phyloP scores from a whole-genome alignment of 495 filamentous ascomycete species.

The Aspergillus funiculosus region DNA sequence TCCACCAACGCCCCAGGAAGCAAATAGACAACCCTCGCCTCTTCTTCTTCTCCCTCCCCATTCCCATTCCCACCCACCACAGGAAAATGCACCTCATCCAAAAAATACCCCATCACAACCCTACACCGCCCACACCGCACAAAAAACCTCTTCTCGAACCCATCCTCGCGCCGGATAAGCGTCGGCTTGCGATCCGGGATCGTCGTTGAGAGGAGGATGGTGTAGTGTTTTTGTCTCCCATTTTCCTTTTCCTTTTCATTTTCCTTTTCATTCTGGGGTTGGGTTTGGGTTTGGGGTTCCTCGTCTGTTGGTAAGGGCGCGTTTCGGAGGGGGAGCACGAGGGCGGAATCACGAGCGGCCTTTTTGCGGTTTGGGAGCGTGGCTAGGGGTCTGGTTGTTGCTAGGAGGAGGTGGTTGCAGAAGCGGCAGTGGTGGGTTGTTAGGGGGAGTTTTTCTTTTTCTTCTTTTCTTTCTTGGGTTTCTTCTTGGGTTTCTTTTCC shows the following conservation, averaged over 20 bases:
- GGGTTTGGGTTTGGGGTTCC: background rate
- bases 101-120: conserved; percentile 57
- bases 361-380: conserved; percentile 48
- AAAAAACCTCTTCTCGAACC: conserved; percentile 65
- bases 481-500: background rate
- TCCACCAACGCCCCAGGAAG: conserved; percentile 50
- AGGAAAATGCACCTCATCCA: conserved; percentile 36
- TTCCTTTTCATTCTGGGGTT: background rate
- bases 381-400: conserved; percentile 52
- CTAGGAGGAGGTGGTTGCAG: conserved; percentile 66
- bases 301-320: background rate
- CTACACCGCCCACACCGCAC: conserved; percentile 59
- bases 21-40: conserved; percentile 52
- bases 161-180: conserved; percentile 57
- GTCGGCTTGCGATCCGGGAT: conserved; percentile 44
- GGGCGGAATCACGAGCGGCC: conserved; percentile 23
- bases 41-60: conserved; percentile 20
- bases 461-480: background rate
- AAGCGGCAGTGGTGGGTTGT: conserved; percentile 67
- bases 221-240: conserved; percentile 30
- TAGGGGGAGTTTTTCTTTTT: conserved; percentile 29
- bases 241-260: no score
- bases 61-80: conserved; percentile 18
- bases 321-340: conserved; percentile 26
- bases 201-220: conserved; percentile 46